These are phyloP conservation scores for Papilionanthe hybrid DNA, from an alignment of 116 monocot species.

Conservation along the genomic window DNA sequence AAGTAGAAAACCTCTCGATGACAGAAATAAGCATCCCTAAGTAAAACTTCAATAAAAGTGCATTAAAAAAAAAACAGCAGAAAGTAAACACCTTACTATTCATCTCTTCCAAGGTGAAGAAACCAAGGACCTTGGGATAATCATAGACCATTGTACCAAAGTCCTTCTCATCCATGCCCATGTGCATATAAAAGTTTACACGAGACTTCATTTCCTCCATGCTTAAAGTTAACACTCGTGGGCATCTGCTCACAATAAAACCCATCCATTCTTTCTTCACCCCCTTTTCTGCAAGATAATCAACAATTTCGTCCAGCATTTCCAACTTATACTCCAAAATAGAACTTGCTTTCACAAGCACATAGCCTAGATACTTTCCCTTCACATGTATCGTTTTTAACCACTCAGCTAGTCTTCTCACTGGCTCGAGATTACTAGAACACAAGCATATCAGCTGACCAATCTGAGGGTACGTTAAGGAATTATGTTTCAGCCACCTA, in stretches of 20 bases:
- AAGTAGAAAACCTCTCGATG: neutral
- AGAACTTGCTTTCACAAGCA: conserved; percentile 58
- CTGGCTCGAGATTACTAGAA: conserved; percentile 41
- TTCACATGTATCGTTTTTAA: conserved; percentile 86
- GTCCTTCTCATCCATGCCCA: conserved; percentile 74
- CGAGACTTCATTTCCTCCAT: conserved; percentile 58
- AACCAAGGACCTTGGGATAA: conserved; percentile 81
- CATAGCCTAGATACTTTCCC: conserved; percentile 59
- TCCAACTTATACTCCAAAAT: conserved; percentile 41
- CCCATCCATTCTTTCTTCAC: conserved; percentile 88
- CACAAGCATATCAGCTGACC: conserved; percentile 75
- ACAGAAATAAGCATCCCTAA: neutral
- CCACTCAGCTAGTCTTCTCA: conserved; percentile 62
- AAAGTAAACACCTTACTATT: conserved; percentile 74
- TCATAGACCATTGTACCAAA: conserved; percentile 95
- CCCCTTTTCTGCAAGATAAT: conserved; percentile 56
- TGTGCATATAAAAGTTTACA: conserved; percentile 71
- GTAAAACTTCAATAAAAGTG: neutral
- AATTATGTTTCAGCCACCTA: conserved; percentile 98
- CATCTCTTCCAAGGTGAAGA: conserved; percentile 85
- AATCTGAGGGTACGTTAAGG: conserved; percentile 80
- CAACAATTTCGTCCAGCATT: conserved; percentile 50
- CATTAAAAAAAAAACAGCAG: conserved; percentile 8
- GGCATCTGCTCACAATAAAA: conserved; percentile 70
- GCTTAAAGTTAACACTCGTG: conserved; percentile 54